Base-by-base conservation (phyloP, 2,329 filamentous ascomycete genomes). In the Fusarium hostae region DNA sequence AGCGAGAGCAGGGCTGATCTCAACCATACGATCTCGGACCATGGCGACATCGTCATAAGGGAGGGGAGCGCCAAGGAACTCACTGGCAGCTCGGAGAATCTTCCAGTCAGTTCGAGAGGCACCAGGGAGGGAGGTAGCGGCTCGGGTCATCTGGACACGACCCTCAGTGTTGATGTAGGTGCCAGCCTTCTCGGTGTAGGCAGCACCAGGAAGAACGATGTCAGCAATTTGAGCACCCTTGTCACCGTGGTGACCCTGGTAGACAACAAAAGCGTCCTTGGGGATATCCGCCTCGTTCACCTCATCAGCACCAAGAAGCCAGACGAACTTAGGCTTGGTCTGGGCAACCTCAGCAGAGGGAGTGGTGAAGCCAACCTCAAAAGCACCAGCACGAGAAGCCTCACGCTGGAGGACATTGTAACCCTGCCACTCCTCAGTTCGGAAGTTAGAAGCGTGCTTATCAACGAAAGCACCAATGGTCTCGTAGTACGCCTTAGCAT, bases 131-230 rank as follows among this genome's bases (percentile, higher is more conserved):
- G 92, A 93, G 40, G 94, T 97, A 34, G 96, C 96, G 51, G 94
- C 92, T 73, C 96, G 93, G 59, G 93, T 96, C 86, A 97, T 92
- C 85, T 99, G 96, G 26, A 96, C 94, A 77, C 96, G 93, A 62
- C 96, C 96, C 83, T 99, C 96, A 1, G 96, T 98, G 89, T 98
- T 99, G 84, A 99, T 90, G 79, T 97, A 99, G 47, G 96, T 99
- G 66, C 91, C 95, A 28, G 92, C 90, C 87, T 98, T 99, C 86
- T 99, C 96, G 28, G 95, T 98, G 85, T 98, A 99, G 16, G 96
- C 94, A 55, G 94, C 94, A 74, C 94, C 95, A 32, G 96, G 96
- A 24, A 99, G 92, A 74, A 99, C 89, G 63, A 99, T 90, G 78
- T 99, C 95, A 52, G 96, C 96, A 68, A 98, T 89, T 83, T 97